These are phyloP conservation scores for Aphanomyces astaci DNA, from an alignment of 352 stramenopile species.

Conservation along the genomic window DNA sequence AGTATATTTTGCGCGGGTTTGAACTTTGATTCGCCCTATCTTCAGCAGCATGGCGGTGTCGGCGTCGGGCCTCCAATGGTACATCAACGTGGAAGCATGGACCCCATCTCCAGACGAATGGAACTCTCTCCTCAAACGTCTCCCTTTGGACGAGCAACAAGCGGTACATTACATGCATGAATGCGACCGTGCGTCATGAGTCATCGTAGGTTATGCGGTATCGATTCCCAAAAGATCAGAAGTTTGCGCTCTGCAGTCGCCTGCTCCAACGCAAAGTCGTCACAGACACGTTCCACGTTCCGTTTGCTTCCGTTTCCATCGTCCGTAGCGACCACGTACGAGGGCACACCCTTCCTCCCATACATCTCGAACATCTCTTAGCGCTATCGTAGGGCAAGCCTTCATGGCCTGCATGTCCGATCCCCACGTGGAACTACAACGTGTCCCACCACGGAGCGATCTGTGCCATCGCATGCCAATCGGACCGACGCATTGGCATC, in stretches of 20 bases:
- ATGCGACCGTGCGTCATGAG: background rate
- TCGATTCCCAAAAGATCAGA: conserved; percentile 59
- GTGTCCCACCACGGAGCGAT: conserved; percentile 66
- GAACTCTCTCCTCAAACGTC: background rate
- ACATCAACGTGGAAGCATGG: conserved; percentile 12
- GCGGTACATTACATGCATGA: background rate
- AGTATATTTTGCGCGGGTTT: too few relatives aligned
- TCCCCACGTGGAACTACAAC: conserved; percentile 65
- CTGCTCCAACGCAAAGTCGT: conserved; percentile 52
- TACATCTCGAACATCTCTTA: background rate
- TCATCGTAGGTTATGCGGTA: conserved; percentile 42
- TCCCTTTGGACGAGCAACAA: background rate
- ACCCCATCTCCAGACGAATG: conserved; percentile 6
- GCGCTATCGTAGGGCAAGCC: conserved; percentile 49
- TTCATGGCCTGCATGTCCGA: conserved; percentile 34
- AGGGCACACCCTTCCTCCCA: background rate
- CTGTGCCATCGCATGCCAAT: conserved; percentile 50
- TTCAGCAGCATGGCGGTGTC: background rate
- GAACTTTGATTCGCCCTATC: too few relatives aligned
- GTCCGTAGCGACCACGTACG: conserved; percentile 46
- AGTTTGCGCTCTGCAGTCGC: conserved; percentile 54
- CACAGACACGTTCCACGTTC: conserved; percentile 30
- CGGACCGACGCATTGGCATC: conserved; percentile 44
- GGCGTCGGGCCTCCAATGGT: background rate
- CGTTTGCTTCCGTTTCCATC: conserved; percentile 39